phyloP scores from a whole-genome alignment of 352 stramenopile species.

The Globisporangium acanthophoron region DNA sequence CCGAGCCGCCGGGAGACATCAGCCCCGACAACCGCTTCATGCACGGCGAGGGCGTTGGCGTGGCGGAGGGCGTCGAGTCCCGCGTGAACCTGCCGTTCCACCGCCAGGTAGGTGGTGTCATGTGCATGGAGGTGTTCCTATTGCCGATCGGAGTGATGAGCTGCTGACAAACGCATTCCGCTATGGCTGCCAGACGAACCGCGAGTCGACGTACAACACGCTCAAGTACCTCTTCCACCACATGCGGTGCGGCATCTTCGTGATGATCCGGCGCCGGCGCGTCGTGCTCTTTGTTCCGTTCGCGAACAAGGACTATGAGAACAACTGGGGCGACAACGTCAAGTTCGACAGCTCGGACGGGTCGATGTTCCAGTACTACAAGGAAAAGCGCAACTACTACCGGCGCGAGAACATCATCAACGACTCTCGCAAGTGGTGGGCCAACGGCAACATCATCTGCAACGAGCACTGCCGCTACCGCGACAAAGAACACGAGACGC shows the following conservation, averaged over 20 bases:
- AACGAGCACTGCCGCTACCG: constrained; percentile 92
- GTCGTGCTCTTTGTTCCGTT: constrained; percentile 97
- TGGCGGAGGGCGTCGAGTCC: constrained; percentile 56
- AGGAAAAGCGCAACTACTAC: constrained; percentile 76
- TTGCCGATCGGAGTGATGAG: no score
- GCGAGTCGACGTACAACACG: constrained; percentile 91
- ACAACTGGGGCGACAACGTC: constrained; percentile 94
- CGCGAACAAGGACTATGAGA: constrained; percentile 96
- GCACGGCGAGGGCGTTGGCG: constrained; percentile 39
- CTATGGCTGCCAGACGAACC: constrained; percentile 38
- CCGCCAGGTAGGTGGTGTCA: constrained; percentile 27
- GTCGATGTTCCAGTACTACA: constrained; percentile 91
- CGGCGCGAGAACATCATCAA: constrained; percentile 77
- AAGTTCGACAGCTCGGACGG: constrained; percentile 88
- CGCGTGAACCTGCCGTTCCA: constrained; percentile 94
- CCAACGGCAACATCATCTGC: constrained; percentile 99
- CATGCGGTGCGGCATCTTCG: constrained; percentile 98
- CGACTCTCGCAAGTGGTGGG: constrained; percentile 95
- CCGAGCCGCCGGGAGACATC: constrained; percentile 26
- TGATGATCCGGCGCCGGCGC: constrained; percentile 95
- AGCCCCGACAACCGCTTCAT: constrained; percentile 59
- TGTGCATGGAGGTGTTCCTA: background rate
- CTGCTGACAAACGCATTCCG: background rate
- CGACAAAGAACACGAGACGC: constrained; percentile 87
- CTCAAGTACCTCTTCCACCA: constrained; percentile 98